Conservation (phyloP, 2,329 filamentous ascomycete genomes). For the Rosellinia necatrix region DNA sequence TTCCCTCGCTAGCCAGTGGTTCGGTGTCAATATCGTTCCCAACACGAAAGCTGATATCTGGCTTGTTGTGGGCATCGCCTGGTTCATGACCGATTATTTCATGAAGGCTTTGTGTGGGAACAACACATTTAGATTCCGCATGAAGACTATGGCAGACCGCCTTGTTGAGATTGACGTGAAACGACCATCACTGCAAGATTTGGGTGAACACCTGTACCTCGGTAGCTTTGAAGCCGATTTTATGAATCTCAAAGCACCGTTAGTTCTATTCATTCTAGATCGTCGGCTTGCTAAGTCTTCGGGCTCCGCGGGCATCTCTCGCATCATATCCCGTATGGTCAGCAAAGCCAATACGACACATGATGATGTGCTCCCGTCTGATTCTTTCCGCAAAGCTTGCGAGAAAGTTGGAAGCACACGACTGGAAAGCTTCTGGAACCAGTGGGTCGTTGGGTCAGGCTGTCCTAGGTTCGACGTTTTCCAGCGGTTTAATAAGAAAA, state of each 20-base stretch:
- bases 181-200: slow-evolving; percentile 79
- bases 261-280: slow-evolving; percentile 93
- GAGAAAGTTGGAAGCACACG: slow-evolving; percentile 88
- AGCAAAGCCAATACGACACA: slow-evolving; percentile 77
- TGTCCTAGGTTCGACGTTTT: slow-evolving; percentile 86
- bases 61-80: slow-evolving; percentile 87
- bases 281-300: slow-evolving; percentile 87
- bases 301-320: slow-evolving; percentile 79
- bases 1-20: slow-evolving; percentile 88
- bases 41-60: slow-evolving; percentile 81
- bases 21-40: slow-evolving; percentile 88
- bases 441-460: slow-evolving; percentile 88
- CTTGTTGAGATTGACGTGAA: slow-evolving; percentile 81
- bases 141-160: slow-evolving; percentile 82
- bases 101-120: slow-evolving; percentile 90
- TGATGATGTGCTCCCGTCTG: slow-evolving; percentile 74
- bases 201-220: slow-evolving; percentile 77
- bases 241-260: slow-evolving; percentile 84
- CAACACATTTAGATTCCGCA: slow-evolving; percentile 89
- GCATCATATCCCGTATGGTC: slow-evolving; percentile 85
- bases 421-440: slow-evolving; percentile 87
- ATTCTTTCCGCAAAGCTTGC: slow-evolving; percentile 79
- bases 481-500: slow-evolving; percentile 96
- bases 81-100: slow-evolving; percentile 94
- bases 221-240: slow-evolving; percentile 89